Base-by-base conservation (phyloP, 495 filamentous ascomycete species). In the Penicillium bovifimosum region DNA sequence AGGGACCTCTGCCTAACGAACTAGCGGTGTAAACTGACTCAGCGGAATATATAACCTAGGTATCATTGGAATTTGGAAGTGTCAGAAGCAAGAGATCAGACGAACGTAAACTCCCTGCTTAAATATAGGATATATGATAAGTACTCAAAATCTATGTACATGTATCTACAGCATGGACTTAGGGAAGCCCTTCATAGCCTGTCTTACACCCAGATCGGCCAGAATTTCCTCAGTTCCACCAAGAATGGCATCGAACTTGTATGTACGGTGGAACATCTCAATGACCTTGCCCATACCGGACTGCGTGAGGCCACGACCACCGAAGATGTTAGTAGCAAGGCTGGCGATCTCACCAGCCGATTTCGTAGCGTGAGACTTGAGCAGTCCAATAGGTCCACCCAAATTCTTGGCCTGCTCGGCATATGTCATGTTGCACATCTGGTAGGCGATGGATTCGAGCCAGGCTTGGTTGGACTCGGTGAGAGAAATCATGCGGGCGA, bases 231-330 rank as follows among this genome's bases (percentile, higher is more conserved):
- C 89, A 10, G 88, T 84, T 2, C 88, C 88, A 44, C 90, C 89
- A 5, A 95, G 69, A 54, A 95, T 91, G 11, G 90, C 83, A 68
- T 95, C 89, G 60, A 93, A 93, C 74, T 93, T 93, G 70, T 93
- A 92, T 0, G 83, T 88, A 29, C 87, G 77, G 63, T 90, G 76
- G 75, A 91, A 92, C 74, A 83, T 82, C 72, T 93, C 90, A 32
- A 93, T 80, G 20, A 87, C 73, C 36, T 78, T 78, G 26, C 90
- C 89, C 88, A 93, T 95, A 27, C 90, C 89, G 1, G 75, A 79
- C 71, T 91, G 86, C 2, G 88, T 95, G 14, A 95, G 62, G 1
- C 83, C 89, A 53, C 89, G 78, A 5, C 90, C 88, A 39, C 89
- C 90, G 66, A 90, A 95, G 66, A 95, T 90, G 67, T 95, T 91